phyloP scores from a whole-genome alignment of 2,329 filamentous ascomycete genomes.

The Ampelomyces quisqualis region DNA sequence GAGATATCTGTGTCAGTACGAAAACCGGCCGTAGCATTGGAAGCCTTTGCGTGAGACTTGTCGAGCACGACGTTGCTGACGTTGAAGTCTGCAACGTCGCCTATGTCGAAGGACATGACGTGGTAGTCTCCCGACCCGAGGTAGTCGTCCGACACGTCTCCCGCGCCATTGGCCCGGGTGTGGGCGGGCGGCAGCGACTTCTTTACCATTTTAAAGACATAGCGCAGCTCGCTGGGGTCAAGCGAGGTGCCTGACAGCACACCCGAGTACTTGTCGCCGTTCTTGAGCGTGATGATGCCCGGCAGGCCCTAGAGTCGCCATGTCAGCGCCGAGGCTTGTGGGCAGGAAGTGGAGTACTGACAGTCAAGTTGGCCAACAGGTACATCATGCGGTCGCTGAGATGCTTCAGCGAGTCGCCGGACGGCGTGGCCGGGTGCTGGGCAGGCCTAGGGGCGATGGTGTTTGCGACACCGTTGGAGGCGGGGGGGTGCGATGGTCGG shows the following conservation, averaged over 20 bases:
- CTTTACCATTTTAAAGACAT: constrained; percentile 67
- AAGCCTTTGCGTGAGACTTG: constrained; percentile 52
- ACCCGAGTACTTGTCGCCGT: constrained; percentile 62
- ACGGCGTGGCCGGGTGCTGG: constrained; percentile 37
- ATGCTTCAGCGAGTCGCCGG: constrained; percentile 58
- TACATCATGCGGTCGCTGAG: constrained; percentile 62
- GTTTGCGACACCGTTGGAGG: constrained; percentile 58
- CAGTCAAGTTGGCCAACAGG: constrained; percentile 60
- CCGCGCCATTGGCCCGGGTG: constrained; percentile 50
- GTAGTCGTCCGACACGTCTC: constrained; percentile 46
- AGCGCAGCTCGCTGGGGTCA: constrained; percentile 54
- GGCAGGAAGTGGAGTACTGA: constrained; percentile 43
- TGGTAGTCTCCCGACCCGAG: constrained; percentile 52
- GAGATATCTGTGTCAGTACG: constrained; percentile 89
- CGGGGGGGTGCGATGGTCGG: constrained; percentile 50
- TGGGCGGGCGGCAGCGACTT: constrained; percentile 47
- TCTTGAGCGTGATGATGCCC: constrained; percentile 58
- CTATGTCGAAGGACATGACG: constrained; percentile 62
- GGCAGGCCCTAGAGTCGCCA: constrained; percentile 55
- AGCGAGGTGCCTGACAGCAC: constrained; percentile 60
- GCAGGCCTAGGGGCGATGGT: constrained; percentile 45
- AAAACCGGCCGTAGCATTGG: constrained; percentile 65
- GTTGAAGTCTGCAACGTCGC: constrained; percentile 60
- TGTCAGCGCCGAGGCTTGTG: too few relatives aligned
- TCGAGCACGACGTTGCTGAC: constrained; percentile 56